Evolutionary conservation across 495 filamentous ascomycete species (phyloP), one percentile per base, ranked within the genome.

Genomic region (Penicillium dipodomyicola): DNA sequence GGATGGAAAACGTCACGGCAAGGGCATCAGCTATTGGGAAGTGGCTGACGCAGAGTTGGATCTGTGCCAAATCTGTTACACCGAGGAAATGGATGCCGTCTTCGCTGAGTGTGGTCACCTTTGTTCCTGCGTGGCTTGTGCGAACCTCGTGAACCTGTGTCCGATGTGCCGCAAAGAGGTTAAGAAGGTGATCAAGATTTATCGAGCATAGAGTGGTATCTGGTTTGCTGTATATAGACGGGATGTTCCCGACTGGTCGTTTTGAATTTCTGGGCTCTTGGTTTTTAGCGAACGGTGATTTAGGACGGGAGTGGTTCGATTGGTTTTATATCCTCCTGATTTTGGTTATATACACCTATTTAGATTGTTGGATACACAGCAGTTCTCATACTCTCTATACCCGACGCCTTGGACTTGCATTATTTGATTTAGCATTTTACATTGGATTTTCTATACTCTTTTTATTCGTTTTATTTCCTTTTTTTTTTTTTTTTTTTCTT

Each of bases 31-130:
- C 68, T 76, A 80, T 60, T 86, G 81, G 73, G 77, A 84, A 56
- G 79, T 83, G 12, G 84, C 82, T 17, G 82, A 87, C 49, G 84
- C 85, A 60, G 82, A 85, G 65, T 74, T 80, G 70, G 72, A 81
- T 57, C 65, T 84, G 14, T 87, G 85, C 67, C 77, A 82, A 58
- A 86, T 88, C 49, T 88, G 85, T 69, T 87, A 81, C 59, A 82
- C 84, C 37, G 79, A 80, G 47, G 81, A 81, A 59, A 80, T 82
- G 54, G 82, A 86, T 61, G 78, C 83, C 3, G 70, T 83, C 41
- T 86, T 88, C 65, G 83, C 80, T 51, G 83, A 86, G 60, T 88
- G 85, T 58, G 85, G 85, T 1, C 85, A 88, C 63, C 80, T 88
- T 41, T 81, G 80, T 49, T 81, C 85, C 2, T 88, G 85, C 56